Evolutionary conservation across 352 stramenopile genomes (phyloP).

Genomic region (Phytophthora fragariae): DNA sequence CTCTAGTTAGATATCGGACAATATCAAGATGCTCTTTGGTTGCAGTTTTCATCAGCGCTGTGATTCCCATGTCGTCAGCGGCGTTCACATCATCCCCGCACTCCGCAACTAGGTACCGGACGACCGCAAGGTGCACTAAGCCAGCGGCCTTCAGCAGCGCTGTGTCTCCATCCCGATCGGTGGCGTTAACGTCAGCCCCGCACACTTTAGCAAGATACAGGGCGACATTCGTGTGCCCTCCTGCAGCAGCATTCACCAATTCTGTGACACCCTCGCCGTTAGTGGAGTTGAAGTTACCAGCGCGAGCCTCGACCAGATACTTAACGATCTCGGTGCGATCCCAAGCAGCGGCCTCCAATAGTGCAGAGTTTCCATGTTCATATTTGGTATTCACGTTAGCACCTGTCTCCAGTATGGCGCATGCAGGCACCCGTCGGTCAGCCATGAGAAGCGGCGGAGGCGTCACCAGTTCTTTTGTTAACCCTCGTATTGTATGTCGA

Average conservation of each 20-base stretch:
- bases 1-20: neutral
- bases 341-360: neutral
- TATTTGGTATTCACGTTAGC: neutral
- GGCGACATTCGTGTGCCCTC: neutral
- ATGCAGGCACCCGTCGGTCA: no score
- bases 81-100: constrained; percentile 7
- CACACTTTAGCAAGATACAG: neutral
- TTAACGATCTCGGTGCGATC: neutral
- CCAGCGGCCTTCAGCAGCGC: constrained; percentile 1
- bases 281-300: neutral
- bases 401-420: neutral
- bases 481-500: no score
- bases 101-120: neutral
- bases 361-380: neutral
- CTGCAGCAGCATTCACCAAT: neutral
- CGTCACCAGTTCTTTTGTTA: no score
- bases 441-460: no score
- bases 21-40: neutral
- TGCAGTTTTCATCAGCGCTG: neutral
- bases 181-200: neutral
- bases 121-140: neutral
- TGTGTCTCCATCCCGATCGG: neutral
- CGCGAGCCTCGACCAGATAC: neutral
- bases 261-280: neutral
- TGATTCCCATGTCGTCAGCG: neutral